Evolutionary conservation across 2,329 filamentous ascomycete genomes (phyloP).

Genomic region (Periconia sp.): DNA sequence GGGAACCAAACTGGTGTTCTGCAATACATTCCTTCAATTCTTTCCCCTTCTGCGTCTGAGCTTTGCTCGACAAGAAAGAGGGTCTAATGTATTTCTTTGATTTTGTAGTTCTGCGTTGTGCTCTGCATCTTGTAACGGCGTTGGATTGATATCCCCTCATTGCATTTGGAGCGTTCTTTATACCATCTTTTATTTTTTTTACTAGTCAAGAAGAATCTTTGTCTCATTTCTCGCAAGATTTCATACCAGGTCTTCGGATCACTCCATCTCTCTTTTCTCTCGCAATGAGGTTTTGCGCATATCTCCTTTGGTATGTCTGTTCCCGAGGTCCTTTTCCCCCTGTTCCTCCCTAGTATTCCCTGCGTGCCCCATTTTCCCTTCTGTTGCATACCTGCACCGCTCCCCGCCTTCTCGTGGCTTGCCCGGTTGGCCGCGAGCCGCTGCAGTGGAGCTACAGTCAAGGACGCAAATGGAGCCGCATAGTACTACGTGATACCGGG

Average conservation of each 20-base stretch:
- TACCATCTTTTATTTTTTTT: constrained; percentile 20
- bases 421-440: constrained; percentile 43
- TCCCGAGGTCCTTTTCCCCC: constrained; percentile 52
- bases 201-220: constrained; percentile 11
- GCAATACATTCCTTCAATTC: constrained; percentile 31
- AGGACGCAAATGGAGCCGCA: constrained; percentile 16
- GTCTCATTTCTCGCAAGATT: constrained; percentile 16
- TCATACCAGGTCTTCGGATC: constrained; percentile 12
- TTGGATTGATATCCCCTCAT: constrained; percentile 46
- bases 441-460: constrained; percentile 32
- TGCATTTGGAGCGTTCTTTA: constrained; percentile 28
- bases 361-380: constrained; percentile 39
- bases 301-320: constrained; percentile 50
- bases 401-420: constrained; percentile 46
- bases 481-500: constrained; percentile 30
- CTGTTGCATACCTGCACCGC: constrained; percentile 20
- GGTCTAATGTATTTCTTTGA: constrained; percentile 36
- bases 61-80: constrained; percentile 10
- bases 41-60: constrained; percentile 14
- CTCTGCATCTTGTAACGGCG: constrained; percentile 43
- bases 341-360: constrained; percentile 47
- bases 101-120: constrained; percentile 43
- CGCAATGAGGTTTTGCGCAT: constrained; percentile 34
- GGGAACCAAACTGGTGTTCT: constrained; percentile 45
- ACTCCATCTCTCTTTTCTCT: constrained; percentile 25